Evolutionary conservation across 371 early-diverging fungal genomes (phyloP).

Genomic region (Rhizopus arrhizus): DNA sequence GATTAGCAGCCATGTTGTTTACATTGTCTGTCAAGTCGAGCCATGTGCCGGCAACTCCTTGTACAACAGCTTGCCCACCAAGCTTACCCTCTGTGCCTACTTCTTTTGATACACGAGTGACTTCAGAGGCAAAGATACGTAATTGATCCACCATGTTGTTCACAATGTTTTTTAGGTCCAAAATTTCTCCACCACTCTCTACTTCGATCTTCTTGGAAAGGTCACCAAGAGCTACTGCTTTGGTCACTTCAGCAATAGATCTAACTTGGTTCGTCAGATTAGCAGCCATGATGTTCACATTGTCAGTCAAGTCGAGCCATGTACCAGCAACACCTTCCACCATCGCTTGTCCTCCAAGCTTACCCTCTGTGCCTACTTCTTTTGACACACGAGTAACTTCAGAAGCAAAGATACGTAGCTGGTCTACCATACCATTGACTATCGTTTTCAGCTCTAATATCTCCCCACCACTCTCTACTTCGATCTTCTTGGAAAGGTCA

Average conservation of each 20-base stretch:
- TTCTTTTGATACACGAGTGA: conserved; percentile 53
- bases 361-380: conserved; percentile 37
- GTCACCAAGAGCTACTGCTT: conserved; percentile 48
- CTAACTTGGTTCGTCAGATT: conserved; percentile 36
- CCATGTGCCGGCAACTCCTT: conserved; percentile 62
- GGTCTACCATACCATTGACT: conserved; percentile 50
- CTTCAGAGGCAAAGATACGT: conserved; percentile 53
- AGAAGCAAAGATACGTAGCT: conserved; percentile 43
- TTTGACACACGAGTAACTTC: conserved; percentile 56
- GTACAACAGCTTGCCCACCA: conserved; percentile 59
- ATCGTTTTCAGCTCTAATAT: conserved; percentile 15
- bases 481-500: conserved; percentile 33
- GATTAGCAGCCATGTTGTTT: conserved; percentile 60
- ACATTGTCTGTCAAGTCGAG: conserved; percentile 61
- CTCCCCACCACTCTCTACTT: conserved; percentile 28
- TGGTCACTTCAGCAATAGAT: conserved; percentile 51
- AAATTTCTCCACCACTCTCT: conserved; percentile 23
- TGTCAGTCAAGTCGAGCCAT: conserved; percentile 50
- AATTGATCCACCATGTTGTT: conserved; percentile 59
- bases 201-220: conserved; percentile 34
- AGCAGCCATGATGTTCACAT: conserved; percentile 58
- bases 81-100: conserved; percentile 62
- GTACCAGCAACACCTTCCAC: conserved; percentile 47
- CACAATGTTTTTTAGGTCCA: conserved; percentile 33
- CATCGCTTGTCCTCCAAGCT: conserved; percentile 29